These are phyloP conservation scores for Chalciporus sp. DNA, from an alignment of 1,284 basidiomycete genomes.

Conservation along the genomic window DNA sequence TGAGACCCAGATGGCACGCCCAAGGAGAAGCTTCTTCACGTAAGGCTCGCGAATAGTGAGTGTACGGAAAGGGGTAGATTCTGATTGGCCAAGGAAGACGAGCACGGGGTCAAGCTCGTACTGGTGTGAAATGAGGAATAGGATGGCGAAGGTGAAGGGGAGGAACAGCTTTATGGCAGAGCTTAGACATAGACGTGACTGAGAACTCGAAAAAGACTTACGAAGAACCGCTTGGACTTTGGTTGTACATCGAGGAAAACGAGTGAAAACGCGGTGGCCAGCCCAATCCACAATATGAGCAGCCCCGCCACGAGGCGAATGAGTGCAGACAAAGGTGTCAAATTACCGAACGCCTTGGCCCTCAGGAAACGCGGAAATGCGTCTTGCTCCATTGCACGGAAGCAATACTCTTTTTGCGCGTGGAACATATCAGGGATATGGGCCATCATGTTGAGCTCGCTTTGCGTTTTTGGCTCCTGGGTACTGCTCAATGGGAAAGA, in stretches of 20 bases:
- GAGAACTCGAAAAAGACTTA: constrained; percentile 49
- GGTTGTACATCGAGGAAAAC: constrained; percentile 92
- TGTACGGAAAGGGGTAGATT: constrained; percentile 91
- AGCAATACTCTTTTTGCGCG: constrained; percentile 96
- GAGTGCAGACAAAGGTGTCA: constrained; percentile 88
- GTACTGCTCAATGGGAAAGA: constrained; percentile 72
- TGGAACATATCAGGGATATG: constrained; percentile 98
- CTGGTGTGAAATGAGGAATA: constrained; percentile 91
- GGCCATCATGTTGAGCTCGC: constrained; percentile 78
- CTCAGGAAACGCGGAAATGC: constrained; percentile 96
- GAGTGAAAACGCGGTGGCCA: constrained; percentile 88
- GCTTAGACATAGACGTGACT: constrained; percentile 9
- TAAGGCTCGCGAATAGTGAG: constrained; percentile 90
- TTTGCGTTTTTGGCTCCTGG: constrained; percentile 69
- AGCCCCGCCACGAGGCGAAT: constrained; percentile 85
- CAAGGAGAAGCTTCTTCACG: constrained; percentile 85
- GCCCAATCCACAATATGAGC: constrained; percentile 88
- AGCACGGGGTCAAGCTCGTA: constrained; percentile 96
- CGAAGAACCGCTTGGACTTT: constrained; percentile 91
- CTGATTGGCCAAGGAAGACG: constrained; percentile 82
- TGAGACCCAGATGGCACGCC: constrained; percentile 85
- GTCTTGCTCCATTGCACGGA: constrained; percentile 95
- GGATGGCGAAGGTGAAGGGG: constrained; percentile 88
- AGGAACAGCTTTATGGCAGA: constrained; percentile 77
- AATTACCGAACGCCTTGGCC: constrained; percentile 95